Evolutionary conservation across 2,329 filamentous ascomycete genomes (phyloP).

Genomic region (Pyrenophora seminiperda): DNA sequence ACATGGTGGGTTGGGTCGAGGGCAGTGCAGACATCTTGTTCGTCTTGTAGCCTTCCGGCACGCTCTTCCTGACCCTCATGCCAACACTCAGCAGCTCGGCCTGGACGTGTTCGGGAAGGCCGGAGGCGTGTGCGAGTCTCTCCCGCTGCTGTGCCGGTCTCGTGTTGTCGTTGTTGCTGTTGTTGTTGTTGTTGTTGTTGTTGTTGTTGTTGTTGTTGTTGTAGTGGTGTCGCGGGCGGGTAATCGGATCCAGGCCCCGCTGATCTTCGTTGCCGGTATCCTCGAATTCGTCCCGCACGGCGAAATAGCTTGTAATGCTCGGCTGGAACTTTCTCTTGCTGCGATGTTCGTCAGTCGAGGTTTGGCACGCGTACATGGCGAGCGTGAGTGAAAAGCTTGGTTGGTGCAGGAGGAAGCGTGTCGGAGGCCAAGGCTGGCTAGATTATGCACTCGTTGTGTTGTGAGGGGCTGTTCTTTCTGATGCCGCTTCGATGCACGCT

Average conservation of each 20-base stretch:
- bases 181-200: conserved; percentile 19
- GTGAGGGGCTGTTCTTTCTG: conserved; percentile 23
- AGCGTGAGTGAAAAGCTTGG: neutral
- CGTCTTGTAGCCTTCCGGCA: conserved; percentile 93
- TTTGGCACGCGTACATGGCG: conserved; percentile 17
- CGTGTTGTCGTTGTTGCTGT: conserved; percentile 13
- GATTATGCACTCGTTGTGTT: conserved; percentile 9
- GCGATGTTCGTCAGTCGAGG: conserved; percentile 36
- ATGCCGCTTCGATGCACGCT: conserved; percentile 29
- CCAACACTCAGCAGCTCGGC: conserved; percentile 87
- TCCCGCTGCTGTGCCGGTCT: conserved; percentile 13
- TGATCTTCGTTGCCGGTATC: conserved; percentile 29
- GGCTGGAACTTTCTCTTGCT: conserved; percentile 54
- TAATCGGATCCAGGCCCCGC: conserved; percentile 37
- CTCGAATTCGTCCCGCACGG: conserved; percentile 29
- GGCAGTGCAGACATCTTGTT: conserved; percentile 49
- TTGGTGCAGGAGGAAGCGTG: neutral
- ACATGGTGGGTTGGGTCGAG: conserved; percentile 35
- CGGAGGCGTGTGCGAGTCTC: conserved; percentile 48
- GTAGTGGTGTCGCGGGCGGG: conserved; percentile 28
- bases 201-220: conserved; percentile 10
- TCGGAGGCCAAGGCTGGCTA: neutral
- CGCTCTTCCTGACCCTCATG: conserved; percentile 91
- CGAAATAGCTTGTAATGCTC: conserved; percentile 53
- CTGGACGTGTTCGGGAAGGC: conserved; percentile 70